A percentile compares a stretch with the other conserved stretches of the same genome.
Conservation (phyloP, 345 rosid species). For the Gossypium longicalyx region DNA sequence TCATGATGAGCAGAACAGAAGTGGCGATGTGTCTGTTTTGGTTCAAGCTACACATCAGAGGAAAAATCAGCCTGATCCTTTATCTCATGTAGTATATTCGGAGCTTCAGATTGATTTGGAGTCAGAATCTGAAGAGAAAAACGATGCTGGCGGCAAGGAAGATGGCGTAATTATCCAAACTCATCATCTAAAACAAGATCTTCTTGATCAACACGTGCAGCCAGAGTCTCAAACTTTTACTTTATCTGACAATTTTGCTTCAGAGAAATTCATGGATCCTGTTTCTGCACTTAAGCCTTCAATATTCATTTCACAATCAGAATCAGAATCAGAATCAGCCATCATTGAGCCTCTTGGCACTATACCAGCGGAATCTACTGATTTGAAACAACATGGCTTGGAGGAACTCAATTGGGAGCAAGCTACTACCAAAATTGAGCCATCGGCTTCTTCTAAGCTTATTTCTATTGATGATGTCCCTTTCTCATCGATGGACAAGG, state of each 20-base stretch:
- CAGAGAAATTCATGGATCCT: slow-evolving; percentile 42
- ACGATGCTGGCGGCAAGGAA: slow-evolving; percentile 34
- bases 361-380: slow-evolving; percentile 15
- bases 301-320: slow-evolving; percentile 17
- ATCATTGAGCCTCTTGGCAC: slow-evolving; percentile 16
- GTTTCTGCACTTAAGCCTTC: slow-evolving; percentile 29
- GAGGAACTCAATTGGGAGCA: slow-evolving; percentile 40
- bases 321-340: not conserved
- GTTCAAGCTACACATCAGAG: slow-evolving; percentile 25
- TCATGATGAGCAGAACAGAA: slow-evolving; percentile 18
- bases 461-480: slow-evolving; percentile 36
- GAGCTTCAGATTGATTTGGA: slow-evolving; percentile 71
- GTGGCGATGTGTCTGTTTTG: slow-evolving; percentile 18
- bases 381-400: slow-evolving; percentile 24
- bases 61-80: slow-evolving; percentile 28
- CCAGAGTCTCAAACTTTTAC: slow-evolving; percentile 27
- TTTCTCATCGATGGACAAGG: slow-evolving; percentile 21
- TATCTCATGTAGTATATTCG: slow-evolving; percentile 61
- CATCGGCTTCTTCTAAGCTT: slow-evolving; percentile 29
- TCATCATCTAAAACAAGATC: slow-evolving; percentile 26
- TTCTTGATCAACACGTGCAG: slow-evolving; percentile 26
- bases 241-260: slow-evolving; percentile 31
- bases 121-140: slow-evolving; percentile 42
- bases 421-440: slow-evolving; percentile 19
- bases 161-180: slow-evolving; percentile 18